phyloP scores from a whole-genome alignment of 257 asterid genomes.

The Salvia rosmarinus region DNA sequence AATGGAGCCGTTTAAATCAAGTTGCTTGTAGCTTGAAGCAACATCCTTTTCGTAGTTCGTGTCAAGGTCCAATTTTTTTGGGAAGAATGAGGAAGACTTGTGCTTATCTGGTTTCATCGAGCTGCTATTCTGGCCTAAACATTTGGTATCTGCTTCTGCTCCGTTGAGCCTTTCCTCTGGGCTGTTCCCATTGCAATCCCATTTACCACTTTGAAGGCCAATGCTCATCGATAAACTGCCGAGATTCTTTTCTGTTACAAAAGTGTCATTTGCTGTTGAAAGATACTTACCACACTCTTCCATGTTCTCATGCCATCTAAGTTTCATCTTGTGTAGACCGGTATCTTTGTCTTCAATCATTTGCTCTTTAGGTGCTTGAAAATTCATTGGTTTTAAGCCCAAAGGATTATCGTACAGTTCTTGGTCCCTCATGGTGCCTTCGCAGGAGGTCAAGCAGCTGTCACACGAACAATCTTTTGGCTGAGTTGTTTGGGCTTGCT shows the following conservation, averaged over 20 bases:
- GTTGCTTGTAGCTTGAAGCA: slow-evolving; percentile 66
- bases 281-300: slow-evolving; percentile 46
- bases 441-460: slow-evolving; percentile 78
- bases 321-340: slow-evolving; percentile 45
- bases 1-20: slow-evolving; percentile 65
- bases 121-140: slow-evolving; percentile 30
- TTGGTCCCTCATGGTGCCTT: slow-evolving; percentile 63
- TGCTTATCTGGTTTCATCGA: slow-evolving; percentile 46
- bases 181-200: slow-evolving; percentile 43
- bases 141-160: slow-evolving; percentile 41
- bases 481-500: slow-evolving; percentile 56
- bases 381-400: slow-evolving; percentile 44
- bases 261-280: slow-evolving; percentile 40
- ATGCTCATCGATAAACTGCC: slow-evolving; percentile 64
- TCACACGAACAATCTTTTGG: slow-evolving; percentile 69
- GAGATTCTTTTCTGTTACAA: slow-evolving; percentile 42
- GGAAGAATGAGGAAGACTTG: slow-evolving; percentile 43
- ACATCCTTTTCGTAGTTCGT: slow-evolving; percentile 53
- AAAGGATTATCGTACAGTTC: slow-evolving; percentile 51
- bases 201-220: slow-evolving; percentile 56
- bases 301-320: slow-evolving; percentile 54
- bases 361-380: slow-evolving; percentile 44
- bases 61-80: slow-evolving; percentile 75
- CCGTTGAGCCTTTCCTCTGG: slow-evolving; percentile 41
- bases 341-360: slow-evolving; percentile 41